Evolutionary conservation across 2,329 filamentous ascomycete genomes (phyloP).

Genomic region (Fusarium sp.): DNA sequence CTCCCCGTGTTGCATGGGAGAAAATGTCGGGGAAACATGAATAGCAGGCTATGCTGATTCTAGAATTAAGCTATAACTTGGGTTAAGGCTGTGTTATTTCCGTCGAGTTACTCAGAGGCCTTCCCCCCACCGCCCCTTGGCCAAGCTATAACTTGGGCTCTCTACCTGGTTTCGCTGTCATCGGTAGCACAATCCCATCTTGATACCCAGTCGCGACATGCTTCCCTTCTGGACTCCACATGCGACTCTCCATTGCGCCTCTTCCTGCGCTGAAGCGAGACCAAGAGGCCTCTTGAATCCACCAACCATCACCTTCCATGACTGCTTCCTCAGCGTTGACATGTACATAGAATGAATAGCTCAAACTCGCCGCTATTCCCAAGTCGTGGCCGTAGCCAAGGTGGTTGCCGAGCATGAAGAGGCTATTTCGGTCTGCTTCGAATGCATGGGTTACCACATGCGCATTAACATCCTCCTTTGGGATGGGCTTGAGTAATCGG

Average conservation of each 20-base stretch:
- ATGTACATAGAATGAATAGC: slow-evolving; percentile 64
- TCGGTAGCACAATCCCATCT: slow-evolving; percentile 57
- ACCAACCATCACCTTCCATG: slow-evolving; percentile 61
- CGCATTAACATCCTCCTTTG: slow-evolving; percentile 52
- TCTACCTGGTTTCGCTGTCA: background rate
- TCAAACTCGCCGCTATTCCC: slow-evolving; percentile 57
- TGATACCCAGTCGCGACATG: slow-evolving; percentile 67
- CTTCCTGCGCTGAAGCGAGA: slow-evolving; percentile 59
- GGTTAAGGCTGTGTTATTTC: background rate
- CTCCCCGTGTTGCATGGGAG: background rate
- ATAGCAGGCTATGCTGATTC: background rate
- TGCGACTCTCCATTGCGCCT: slow-evolving; percentile 59
- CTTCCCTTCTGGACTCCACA: slow-evolving; percentile 64
- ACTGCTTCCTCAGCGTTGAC: slow-evolving; percentile 59
- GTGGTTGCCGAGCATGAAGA: slow-evolving; percentile 63
- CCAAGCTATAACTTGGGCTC: slow-evolving; percentile 16
- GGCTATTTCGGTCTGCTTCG: slow-evolving; percentile 63
- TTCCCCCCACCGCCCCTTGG: too few species aligned
- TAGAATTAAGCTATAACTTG: slow-evolving; percentile 6
- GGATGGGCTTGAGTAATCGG: slow-evolving; percentile 57
- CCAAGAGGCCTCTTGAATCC: slow-evolving; percentile 64
- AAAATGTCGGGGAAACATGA: background rate
- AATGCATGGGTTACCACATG: slow-evolving; percentile 63
- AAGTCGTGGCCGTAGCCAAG: slow-evolving; percentile 57
- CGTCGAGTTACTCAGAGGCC: too few species aligned